phyloP scores from a whole-genome alignment of 2,329 filamentous ascomycete genomes.

The Capronia epimyces region DNA sequence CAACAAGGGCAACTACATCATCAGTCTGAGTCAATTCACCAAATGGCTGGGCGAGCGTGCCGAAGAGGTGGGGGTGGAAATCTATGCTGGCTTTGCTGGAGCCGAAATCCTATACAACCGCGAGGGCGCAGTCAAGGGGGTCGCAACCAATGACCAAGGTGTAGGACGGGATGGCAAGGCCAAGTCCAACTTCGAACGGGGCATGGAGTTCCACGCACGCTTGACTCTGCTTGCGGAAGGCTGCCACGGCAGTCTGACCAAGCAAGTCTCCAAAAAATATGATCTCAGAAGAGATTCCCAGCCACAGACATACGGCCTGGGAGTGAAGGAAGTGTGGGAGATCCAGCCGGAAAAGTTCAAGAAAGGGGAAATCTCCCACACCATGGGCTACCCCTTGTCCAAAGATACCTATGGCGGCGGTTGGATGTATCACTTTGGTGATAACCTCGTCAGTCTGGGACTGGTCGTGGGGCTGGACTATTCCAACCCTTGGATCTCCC shows the following conservation, averaged over 20 bases:
- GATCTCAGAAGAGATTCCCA: slow-evolving; percentile 83
- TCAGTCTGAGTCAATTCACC: slow-evolving; percentile 88
- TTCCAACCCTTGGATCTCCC: slow-evolving; percentile 90
- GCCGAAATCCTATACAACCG: slow-evolving; percentile 82
- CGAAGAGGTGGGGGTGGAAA: slow-evolving; percentile 92
- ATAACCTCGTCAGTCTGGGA: slow-evolving; percentile 89
- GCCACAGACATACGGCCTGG: slow-evolving; percentile 90
- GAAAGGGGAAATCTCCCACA: slow-evolving; percentile 78
- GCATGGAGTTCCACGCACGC: slow-evolving; percentile 95
- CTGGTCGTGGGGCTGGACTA: slow-evolving; percentile 93
- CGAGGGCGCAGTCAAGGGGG: slow-evolving; percentile 85
- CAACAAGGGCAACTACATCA: slow-evolving; percentile 96
- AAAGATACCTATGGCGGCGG: slow-evolving; percentile 89
- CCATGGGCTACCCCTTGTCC: slow-evolving; percentile 85
- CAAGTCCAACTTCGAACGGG: slow-evolving; percentile 87
- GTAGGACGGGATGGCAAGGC: slow-evolving; percentile 74
- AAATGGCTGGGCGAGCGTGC: slow-evolving; percentile 95
- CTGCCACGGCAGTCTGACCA: slow-evolving; percentile 90
- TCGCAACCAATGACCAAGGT: slow-evolving; percentile 92
- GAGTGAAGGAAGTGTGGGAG: slow-evolving; percentile 97
- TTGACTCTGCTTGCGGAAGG: slow-evolving; percentile 91
- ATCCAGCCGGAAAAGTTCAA: slow-evolving; percentile 87
- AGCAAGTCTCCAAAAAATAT: slow-evolving; percentile 91
- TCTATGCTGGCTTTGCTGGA: slow-evolving; percentile 93
- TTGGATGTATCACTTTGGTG: slow-evolving; percentile 99